Conservation (phyloP, 2,329 filamentous ascomycete genomes). For the Neonectria neomacrospora region DNA sequence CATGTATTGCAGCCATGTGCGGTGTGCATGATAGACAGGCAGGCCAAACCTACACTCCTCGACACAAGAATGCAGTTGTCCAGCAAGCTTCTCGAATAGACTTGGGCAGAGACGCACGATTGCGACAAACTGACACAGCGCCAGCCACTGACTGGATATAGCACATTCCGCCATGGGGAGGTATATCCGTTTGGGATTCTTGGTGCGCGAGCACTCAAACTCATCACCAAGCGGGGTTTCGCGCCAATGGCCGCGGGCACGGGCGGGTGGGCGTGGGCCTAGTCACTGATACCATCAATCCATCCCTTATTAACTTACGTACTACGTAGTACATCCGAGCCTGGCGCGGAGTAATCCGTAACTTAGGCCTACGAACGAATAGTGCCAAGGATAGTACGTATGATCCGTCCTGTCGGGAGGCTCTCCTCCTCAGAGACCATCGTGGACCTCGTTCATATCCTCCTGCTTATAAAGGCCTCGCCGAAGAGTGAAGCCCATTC, state of each 20-base stretch:
- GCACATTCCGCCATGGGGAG: neutral
- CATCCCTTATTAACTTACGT: neutral
- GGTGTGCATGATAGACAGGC: neutral
- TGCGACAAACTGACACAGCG: neutral
- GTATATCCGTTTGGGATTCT: neutral
- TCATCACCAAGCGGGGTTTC: neutral
- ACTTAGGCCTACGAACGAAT: too few species aligned
- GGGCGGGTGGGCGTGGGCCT: neutral
- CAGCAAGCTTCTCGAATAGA: neutral
- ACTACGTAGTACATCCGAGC: neutral
- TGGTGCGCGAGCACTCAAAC: neutral
- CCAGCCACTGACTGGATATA: neutral
- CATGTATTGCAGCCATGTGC: neutral
- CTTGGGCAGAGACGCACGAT: neutral
- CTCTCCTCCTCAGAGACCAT: neutral
- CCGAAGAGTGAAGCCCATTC: slow-evolving; percentile 7
- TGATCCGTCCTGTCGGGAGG: neutral
- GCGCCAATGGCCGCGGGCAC: too few species aligned
- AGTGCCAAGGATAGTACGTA: neutral
- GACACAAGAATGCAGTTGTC: neutral
- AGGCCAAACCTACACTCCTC: neutral
- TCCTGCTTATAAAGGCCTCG: slow-evolving; percentile 6
- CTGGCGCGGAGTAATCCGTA: neutral
- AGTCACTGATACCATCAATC: neutral
- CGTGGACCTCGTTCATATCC: neutral